phyloP scores from a whole-genome alignment of 495 filamentous ascomycete species.

The Penicillium longicatenatum region DNA sequence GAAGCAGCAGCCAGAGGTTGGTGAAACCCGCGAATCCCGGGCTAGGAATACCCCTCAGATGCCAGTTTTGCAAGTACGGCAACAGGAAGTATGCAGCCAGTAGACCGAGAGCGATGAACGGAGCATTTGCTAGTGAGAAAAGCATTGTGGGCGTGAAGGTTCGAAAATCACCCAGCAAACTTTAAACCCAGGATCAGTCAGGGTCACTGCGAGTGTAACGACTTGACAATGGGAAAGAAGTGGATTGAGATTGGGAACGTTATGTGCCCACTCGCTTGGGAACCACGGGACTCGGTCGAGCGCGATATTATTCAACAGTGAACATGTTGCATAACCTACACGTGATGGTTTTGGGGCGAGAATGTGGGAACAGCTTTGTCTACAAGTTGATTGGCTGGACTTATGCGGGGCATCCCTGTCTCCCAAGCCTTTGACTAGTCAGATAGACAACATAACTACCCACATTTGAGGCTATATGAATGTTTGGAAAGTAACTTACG shows the following conservation, averaged over 20 bases:
- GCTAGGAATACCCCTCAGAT: constrained; percentile 64
- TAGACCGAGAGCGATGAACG: constrained; percentile 59
- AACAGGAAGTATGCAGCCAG: constrained; percentile 63
- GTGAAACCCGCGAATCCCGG: constrained; percentile 69
- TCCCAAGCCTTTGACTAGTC: neutral
- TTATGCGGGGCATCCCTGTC: neutral
- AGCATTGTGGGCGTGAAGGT: constrained; percentile 24
- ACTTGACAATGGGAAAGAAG: neutral
- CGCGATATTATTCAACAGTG: neutral
- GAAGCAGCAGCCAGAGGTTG: constrained; percentile 76
- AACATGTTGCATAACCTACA: neutral
- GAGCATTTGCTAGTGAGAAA: constrained; percentile 54
- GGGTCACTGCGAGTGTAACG: neutral
- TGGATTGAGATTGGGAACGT: neutral
- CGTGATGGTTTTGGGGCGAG: neutral
- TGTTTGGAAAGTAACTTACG: neutral
- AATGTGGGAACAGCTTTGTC: neutral
- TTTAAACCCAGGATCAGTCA: neutral
- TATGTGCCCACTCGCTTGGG: neutral
- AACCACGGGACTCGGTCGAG: neutral
- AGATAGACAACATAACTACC: neutral
- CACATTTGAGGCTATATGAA: neutral
- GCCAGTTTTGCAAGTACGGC: constrained; percentile 67
- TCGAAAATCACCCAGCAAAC: neutral
- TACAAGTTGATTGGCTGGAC: neutral